Evolutionary conservation across 805 yeast species (phyloP), one percentile per base, ranked within the genome.

Genomic region (Cyberlindnera samutprakarnensis): DNA sequence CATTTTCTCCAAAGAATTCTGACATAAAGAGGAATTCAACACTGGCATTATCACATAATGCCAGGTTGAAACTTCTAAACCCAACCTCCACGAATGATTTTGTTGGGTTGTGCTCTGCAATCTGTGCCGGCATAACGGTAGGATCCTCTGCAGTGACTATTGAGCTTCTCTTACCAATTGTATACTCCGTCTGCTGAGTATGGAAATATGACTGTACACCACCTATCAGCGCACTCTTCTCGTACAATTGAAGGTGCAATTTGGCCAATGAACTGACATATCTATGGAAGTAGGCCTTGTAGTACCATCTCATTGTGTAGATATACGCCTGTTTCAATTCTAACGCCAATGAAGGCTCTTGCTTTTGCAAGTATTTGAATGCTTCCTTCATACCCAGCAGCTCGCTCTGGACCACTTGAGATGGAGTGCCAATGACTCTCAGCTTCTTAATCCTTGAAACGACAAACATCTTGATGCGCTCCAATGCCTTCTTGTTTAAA

Each of bases 271-370:
- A 75, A 39, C 78, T 72, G 23, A 78, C 56, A 57, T 87, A 88
- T 41, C 87, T 73, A 13, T 78, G 75, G 49, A 88, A 90, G 44
- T 82, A 72, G 35, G 80, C 70, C 36, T 70, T 66, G 54, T 92
- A 92, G 59, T 90, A 92, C 98, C 98, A 92, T 47, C 72, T 66
- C 84, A 92, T 88, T 3, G 97, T 90, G 47, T 76, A 77, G 14
- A 78, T 61, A 53, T 92, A 92, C 0, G 96, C 97, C 46, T 71
- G 70, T 33, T 76, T 68, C 24, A 92, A 65, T 48, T 85, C 92
- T 12, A 61, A 52, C 0, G 95, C 90, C 33, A 92, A 58, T 6
- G 74, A 66, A 7, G 70, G 65, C 36, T 81, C 72, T 30, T 74
- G 70, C 5, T 57, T 47, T 4, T 62, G 53, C 23, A 90, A 53